Evolutionary conservation across 306 rosid species (phyloP).

Genomic region (Lathyrus aphaca): DNA sequence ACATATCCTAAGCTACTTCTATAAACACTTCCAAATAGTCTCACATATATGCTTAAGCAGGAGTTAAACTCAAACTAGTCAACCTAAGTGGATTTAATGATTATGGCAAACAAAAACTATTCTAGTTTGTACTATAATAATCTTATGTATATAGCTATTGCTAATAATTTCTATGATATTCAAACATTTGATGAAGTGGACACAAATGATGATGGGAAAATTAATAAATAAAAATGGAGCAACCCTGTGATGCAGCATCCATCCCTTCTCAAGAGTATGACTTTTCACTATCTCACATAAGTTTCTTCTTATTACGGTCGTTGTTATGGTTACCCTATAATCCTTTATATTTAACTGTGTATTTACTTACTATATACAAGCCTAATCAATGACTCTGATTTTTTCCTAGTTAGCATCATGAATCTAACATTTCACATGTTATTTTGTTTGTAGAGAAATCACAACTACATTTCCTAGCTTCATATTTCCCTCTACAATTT

Average conservation of each 20-base stretch:
- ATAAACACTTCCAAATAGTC: too few species aligned
- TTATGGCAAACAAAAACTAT: neutral
- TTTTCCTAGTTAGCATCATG: neutral
- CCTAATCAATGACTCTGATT: too few species aligned
- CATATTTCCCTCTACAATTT: slow-evolving; percentile 65
- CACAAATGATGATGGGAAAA: slow-evolving; percentile 84
- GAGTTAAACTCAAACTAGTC: too few species aligned
- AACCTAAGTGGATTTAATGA: too few species aligned
- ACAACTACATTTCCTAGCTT: slow-evolving; percentile 76
- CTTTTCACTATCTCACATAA: slow-evolving; percentile 82
- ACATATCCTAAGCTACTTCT: neutral
- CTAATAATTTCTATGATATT: slow-evolving; percentile 6
- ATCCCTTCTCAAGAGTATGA: slow-evolving; percentile 84
- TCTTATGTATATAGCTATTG: slow-evolving; percentile 23
- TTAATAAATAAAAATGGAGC: slow-evolving; percentile 89
- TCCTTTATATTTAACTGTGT: neutral
- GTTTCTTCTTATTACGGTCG: slow-evolving; percentile 15
- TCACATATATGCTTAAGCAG: too few species aligned
- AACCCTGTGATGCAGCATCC: slow-evolving; percentile 74
- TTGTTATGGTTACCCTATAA: neutral
- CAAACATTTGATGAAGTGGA: slow-evolving; percentile 92
- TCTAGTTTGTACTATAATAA: slow-evolving; percentile 3
- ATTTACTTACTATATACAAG: neutral
- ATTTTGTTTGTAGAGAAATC: slow-evolving; percentile 57
- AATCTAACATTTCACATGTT: slow-evolving; percentile 25